Base-by-base conservation (phyloP, 192 early-diverging fungal genomes). In the Pecoramyces ruminantium region DNA sequence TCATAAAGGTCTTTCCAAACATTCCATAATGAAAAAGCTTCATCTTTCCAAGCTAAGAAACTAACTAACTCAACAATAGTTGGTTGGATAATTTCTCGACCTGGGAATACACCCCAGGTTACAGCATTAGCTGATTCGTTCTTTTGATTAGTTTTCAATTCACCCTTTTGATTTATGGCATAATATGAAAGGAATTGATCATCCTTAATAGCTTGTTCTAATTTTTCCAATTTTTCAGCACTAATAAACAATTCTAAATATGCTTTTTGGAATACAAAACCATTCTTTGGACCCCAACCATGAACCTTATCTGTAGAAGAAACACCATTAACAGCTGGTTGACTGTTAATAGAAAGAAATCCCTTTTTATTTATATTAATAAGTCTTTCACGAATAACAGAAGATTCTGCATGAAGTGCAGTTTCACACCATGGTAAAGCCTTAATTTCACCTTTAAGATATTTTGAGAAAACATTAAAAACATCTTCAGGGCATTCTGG, bases 21-120 rank as follows among this genome's bases (percentile, higher is more conserved):
- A 80, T 88, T 87, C 96, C 96, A 98, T 30, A 98, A 89, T 40
- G 93, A 93, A 84, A 94, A 97, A 0, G 96, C 96, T 88, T 98
- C 96, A 83, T 81, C 81, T 25, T 81, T 82, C 97, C 97, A 98
- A 0, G 96, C 96, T 85, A 95, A 86, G 85, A 98, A 98, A 78
- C 90, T 92, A 80, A 87, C 86, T 29, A 89, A 82, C 82, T 98
- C 97, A 77, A 98, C 96, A 85, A 98, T 93, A 27, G 97, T 98
- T 21, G 96, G 96, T 87, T 98, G 97, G 77, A 97, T 87, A 79
- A 98, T 95, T 86, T 98, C 97, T 83, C 95, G 94, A 77, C 96
- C 95, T 1, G 95, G 95, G 92, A 98, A 98, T 34, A 98, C 96
- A 77, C 97, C 97, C 97, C 97, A 98, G 17, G 97, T 98, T 39